These are phyloP conservation scores for Aspergillus caelatus DNA, from an alignment of 2,329 filamentous ascomycete species.

Conservation along the genomic window DNA sequence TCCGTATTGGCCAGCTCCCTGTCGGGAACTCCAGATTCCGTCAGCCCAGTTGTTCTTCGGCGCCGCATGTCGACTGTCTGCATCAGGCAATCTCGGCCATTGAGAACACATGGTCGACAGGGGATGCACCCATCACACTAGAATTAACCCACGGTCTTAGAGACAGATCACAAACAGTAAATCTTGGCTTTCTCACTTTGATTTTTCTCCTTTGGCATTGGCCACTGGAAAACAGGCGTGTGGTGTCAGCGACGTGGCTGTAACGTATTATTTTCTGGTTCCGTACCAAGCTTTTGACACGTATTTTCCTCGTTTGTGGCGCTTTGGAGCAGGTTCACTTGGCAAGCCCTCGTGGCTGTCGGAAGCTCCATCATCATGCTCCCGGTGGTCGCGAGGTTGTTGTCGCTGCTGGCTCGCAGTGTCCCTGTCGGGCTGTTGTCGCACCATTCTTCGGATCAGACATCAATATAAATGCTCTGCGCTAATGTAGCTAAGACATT, in stretches of 20 bases:
- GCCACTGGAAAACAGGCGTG: constrained; percentile 6
- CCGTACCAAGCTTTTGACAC: constrained; percentile 26
- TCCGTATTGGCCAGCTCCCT: not conserved
- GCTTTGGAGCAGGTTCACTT: constrained; percentile 1
- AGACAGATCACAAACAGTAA: not conserved
- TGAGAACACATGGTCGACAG: constrained; percentile 19
- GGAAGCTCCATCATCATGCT: not conserved
- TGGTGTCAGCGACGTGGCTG: not conserved
- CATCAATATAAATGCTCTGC: not conserved
- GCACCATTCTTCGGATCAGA: not conserved
- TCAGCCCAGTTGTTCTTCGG: not conserved
- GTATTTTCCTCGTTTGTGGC: constrained; percentile 24
- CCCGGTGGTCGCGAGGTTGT: not conserved
- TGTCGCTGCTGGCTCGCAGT: not conserved
- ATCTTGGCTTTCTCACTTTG: constrained; percentile 16
- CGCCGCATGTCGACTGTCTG: constrained; percentile 13
- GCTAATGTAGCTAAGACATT: not conserved
- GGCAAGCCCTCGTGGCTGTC: not conserved
- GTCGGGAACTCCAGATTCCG: not conserved
- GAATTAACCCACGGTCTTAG: not conserved
- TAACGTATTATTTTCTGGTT: not conserved
- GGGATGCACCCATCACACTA: constrained; percentile 25
- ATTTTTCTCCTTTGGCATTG: constrained; percentile 25
- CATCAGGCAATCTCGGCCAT: constrained; percentile 12
- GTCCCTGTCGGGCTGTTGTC: not conserved